Evolutionary conservation across 345 rosid genomes (phyloP).

Genomic region (Citrus glauca): DNA sequence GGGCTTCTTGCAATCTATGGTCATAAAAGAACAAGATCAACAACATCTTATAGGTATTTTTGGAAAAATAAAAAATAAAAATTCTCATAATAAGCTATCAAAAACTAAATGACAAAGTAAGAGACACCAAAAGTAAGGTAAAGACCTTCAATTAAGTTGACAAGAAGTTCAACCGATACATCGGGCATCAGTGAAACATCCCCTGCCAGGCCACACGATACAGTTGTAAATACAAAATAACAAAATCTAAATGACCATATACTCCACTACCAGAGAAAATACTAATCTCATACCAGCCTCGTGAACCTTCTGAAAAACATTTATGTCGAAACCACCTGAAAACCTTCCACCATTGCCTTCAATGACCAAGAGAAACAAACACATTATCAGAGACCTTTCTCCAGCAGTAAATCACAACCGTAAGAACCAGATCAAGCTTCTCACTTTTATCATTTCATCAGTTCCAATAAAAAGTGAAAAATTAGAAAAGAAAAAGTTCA

Average conservation of each 20-base stretch:
- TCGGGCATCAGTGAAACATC: slow-evolving; percentile 69
- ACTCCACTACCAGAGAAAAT: not conserved
- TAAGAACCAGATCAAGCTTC: not conserved
- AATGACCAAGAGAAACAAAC: slow-evolving; percentile 5
- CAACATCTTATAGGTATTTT: not conserved
- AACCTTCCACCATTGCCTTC: slow-evolving; percentile 85
- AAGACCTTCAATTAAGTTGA: slow-evolving; percentile 76
- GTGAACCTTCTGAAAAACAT: slow-evolving; percentile 74
- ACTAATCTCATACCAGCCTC: slow-evolving; percentile 45
- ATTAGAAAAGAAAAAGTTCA: no score
- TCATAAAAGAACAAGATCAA: slow-evolving; percentile 19
- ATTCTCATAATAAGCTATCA: no score
- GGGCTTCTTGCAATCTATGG: slow-evolving; percentile 80
- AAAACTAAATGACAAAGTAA: not conserved
- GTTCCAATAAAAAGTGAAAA: not conserved
- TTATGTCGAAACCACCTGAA: slow-evolving; percentile 90
- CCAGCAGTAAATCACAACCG: not conserved
- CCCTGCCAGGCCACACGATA: slow-evolving; percentile 44
- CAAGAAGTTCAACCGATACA: slow-evolving; percentile 76
- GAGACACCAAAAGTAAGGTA: slow-evolving; percentile 3
- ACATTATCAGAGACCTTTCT: not conserved
- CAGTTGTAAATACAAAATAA: not conserved
- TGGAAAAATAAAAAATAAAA: not conserved
- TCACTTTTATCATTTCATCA: not conserved
- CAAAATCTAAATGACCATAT: not conserved